A percentile compares a stretch with the other conserved stretches of the same genome.
Evolutionary conservation across 768 basidiomycete species (phyloP).

Genomic region (Gyrodon lividus): DNA sequence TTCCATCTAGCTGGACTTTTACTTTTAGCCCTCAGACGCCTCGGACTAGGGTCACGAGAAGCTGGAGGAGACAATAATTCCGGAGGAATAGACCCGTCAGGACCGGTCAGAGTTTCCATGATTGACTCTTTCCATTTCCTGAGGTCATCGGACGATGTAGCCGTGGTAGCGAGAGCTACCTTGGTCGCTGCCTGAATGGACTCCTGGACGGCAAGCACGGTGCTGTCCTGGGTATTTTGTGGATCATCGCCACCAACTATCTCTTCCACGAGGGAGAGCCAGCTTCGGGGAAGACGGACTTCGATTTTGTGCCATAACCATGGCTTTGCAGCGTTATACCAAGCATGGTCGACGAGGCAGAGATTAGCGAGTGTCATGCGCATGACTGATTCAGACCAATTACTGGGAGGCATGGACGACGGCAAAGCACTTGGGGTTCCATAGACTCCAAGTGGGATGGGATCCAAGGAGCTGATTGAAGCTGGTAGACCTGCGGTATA

Average conservation of each 20-base stretch:
- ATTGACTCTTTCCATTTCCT: constrained; percentile 60
- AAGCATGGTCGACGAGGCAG: constrained; percentile 74
- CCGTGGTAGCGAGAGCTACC: constrained; percentile 52
- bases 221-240: constrained; percentile 43
- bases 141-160: constrained; percentile 40
- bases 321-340: constrained; percentile 82
- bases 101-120: constrained; percentile 54
- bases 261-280: constrained; percentile 80
- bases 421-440: constrained; percentile 60
- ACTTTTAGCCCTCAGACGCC: constrained; percentile 72
- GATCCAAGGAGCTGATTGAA: constrained; percentile 61
- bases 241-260: constrained; percentile 73
- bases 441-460: constrained; percentile 48
- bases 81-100: constrained; percentile 68
- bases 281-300: constrained; percentile 79
- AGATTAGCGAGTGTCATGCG: constrained; percentile 67
- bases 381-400: constrained; percentile 66
- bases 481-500: constrained; percentile 64
- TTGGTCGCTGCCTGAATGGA: constrained; percentile 67
- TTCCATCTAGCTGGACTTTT: constrained; percentile 84
- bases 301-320: constrained; percentile 87
- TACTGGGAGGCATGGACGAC: constrained; percentile 67
- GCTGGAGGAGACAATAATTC: constrained; percentile 78
- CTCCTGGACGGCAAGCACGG: constrained; percentile 61
- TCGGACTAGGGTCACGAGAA: constrained; percentile 81